Evolutionary conservation across 768 basidiomycete genomes (phyloP).

Genomic region (Suillus brevipes): DNA sequence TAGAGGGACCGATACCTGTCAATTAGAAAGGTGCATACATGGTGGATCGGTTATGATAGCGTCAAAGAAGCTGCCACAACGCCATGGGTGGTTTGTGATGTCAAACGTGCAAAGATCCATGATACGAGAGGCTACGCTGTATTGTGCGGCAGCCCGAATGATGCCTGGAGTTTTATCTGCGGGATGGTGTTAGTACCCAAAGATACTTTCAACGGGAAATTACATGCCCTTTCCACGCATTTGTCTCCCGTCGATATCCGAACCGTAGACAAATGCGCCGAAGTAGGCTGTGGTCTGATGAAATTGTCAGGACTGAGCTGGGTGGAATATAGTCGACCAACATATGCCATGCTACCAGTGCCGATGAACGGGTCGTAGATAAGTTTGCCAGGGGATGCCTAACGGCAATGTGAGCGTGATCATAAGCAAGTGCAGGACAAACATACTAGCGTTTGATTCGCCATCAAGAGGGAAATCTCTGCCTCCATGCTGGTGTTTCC

Average conservation of each 20-base stretch:
- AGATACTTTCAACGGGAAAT: slow-evolving; percentile 8
- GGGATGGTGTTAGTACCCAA: neutral
- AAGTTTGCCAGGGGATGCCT: slow-evolving; percentile 88
- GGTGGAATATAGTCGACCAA: slow-evolving; percentile 34
- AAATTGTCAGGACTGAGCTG: neutral
- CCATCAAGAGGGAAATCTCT: slow-evolving; percentile 94
- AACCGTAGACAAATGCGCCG: slow-evolving; percentile 84
- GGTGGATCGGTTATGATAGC: slow-evolving; percentile 95
- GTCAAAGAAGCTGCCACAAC: slow-evolving; percentile 88
- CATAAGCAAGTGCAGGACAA: neutral
- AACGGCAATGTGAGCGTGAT: neutral
- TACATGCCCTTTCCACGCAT: slow-evolving; percentile 86
- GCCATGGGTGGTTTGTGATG: slow-evolving; percentile 86
- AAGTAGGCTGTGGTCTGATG: slow-evolving; percentile 81
- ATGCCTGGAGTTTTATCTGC: slow-evolving; percentile 62
- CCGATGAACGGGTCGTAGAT: slow-evolving; percentile 97
- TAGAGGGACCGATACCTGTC: neutral
- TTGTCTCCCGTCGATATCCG: slow-evolving; percentile 96
- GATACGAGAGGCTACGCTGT: slow-evolving; percentile 71
- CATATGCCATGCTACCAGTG: slow-evolving; percentile 90
- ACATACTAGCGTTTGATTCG: slow-evolving; percentile 85
- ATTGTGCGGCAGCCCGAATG: slow-evolving; percentile 78
- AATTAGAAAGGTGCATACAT: slow-evolving; percentile 50
- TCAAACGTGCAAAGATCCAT: slow-evolving; percentile 91
- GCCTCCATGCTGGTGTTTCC: slow-evolving; percentile 99